Conservation (phyloP, 2,329 filamentous ascomycete genomes). For the Dactylellina drechsleri region DNA sequence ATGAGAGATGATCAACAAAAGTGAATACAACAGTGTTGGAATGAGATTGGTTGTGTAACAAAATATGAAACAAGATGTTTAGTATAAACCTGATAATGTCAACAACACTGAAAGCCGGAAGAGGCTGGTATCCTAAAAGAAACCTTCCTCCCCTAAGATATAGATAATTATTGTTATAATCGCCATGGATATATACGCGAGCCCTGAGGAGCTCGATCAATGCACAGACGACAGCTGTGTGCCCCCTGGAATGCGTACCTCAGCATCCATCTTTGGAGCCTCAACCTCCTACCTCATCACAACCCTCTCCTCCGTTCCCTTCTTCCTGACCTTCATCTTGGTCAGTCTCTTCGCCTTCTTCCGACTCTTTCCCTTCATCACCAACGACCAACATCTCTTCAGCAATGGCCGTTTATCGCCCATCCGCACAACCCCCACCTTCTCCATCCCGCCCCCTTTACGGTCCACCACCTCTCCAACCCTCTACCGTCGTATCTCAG, state of each 20-base stretch:
- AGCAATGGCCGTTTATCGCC: constrained; percentile 25
- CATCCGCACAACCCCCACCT: background rate
- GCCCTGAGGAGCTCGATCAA: constrained; percentile 28
- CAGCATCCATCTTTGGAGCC: constrained; percentile 2
- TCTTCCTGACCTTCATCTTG: constrained; percentile 36
- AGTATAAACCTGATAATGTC: too few relatives aligned
- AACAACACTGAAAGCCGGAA: too few relatives aligned
- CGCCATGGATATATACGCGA: constrained; percentile 31
- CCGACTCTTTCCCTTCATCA: constrained; percentile 36
- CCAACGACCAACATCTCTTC: constrained; percentile 15
- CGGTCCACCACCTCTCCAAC: constrained; percentile 10
- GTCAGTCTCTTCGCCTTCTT: constrained; percentile 33
- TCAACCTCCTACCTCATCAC: constrained; percentile 31
- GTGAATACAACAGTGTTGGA: too few relatives aligned
- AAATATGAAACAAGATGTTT: too few relatives aligned
- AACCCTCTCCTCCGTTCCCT: constrained; percentile 37
- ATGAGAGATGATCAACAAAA: too few relatives aligned
- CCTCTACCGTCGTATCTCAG: constrained; percentile 64
- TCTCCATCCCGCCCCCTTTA: constrained; percentile 13
- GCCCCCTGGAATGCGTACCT: constrained; percentile 21
- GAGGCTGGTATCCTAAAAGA: too few relatives aligned
- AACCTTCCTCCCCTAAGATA: too few relatives aligned
- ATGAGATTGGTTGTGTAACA: too few relatives aligned
- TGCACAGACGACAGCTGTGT: constrained; percentile 50
- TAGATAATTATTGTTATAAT: background rate